Conservation (phyloP, 2,329 filamentous ascomycete genomes). For the Fusarium nodosum region DNA sequence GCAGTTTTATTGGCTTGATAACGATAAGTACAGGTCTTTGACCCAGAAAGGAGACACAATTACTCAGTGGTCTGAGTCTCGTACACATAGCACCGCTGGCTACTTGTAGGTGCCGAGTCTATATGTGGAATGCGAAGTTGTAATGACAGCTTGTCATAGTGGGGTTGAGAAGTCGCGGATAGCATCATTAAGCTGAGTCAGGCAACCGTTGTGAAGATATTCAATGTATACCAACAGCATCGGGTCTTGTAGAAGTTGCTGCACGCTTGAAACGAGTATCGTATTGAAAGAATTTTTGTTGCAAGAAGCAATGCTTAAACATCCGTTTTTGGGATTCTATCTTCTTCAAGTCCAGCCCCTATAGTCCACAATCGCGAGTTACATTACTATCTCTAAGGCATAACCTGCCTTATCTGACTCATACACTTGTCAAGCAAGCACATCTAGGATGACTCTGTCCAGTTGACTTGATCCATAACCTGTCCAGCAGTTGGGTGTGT, state of each 20-base stretch:
- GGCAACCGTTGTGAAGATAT: background rate
- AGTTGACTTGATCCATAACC: conserved; percentile 94
- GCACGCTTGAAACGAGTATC: conserved; percentile 11
- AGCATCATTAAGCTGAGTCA: conserved; percentile 32
- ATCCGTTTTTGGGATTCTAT: conserved; percentile 49
- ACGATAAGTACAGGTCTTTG: background rate
- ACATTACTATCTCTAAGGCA: conserved; percentile 40
- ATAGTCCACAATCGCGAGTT: conserved; percentile 33
- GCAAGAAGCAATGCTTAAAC: conserved; percentile 41
- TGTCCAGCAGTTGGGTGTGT: conserved; percentile 76
- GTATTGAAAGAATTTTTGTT: conserved; percentile 27
- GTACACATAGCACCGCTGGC: conserved; percentile 12
- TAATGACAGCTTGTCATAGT: conserved; percentile 18
- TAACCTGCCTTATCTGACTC: conserved; percentile 10
- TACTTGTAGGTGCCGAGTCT: background rate
- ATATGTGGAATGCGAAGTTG: background rate
- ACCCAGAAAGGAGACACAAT: background rate
- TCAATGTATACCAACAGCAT: background rate
- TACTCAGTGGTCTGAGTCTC: background rate
- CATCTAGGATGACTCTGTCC: conserved; percentile 76
- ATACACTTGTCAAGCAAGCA: conserved; percentile 4
- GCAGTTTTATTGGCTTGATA: background rate
- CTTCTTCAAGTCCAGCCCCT: conserved; percentile 40
- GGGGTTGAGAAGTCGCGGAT: conserved; percentile 21
- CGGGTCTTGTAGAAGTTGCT: background rate